Evolutionary conservation across 164 flowering plant species (phyloP).

Genomic region (Aristolochia contorta): DNA sequence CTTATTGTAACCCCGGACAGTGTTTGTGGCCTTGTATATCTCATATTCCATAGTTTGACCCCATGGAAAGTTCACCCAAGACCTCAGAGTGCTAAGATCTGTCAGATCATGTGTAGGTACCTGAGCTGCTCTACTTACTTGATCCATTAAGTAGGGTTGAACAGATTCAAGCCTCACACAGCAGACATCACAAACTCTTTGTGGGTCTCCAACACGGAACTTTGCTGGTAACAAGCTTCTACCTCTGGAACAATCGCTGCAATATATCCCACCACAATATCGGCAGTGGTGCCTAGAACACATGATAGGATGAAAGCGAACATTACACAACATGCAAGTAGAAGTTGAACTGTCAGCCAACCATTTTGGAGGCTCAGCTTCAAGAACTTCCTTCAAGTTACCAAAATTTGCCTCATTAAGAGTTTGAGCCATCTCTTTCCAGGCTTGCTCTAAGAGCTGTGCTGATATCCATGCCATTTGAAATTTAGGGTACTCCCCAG

Average conservation of each 20-base stretch:
- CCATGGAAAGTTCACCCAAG: slow-evolving; percentile 97
- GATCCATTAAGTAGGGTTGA: slow-evolving; percentile 77
- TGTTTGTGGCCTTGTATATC: slow-evolving; percentile 91
- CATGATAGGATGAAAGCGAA: slow-evolving; percentile 89
- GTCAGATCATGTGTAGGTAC: slow-evolving; percentile 86
- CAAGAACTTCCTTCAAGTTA: slow-evolving; percentile 53
- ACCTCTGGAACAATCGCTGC: slow-evolving; percentile 75
- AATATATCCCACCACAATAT: slow-evolving; percentile 92
- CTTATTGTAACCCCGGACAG: slow-evolving; percentile 57
- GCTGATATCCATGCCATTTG: slow-evolving; percentile 46
- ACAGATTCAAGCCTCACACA: slow-evolving; percentile 82
- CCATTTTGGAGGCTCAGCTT: slow-evolving; percentile 90
- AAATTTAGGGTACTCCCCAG: slow-evolving; percentile 35
- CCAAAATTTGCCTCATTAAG: slow-evolving; percentile 66
- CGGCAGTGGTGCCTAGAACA: slow-evolving; percentile 92
- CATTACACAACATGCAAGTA: slow-evolving; percentile 84
- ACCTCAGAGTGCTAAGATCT: slow-evolving; percentile 91
- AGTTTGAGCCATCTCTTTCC: slow-evolving; percentile 94
- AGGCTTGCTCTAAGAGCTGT: slow-evolving; percentile 77
- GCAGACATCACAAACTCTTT: slow-evolving; percentile 88
- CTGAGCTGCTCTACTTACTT: slow-evolving; percentile 90
- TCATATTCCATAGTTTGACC: slow-evolving; percentile 95
- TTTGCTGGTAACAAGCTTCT: slow-evolving; percentile 78
- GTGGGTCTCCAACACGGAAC: slow-evolving; percentile 61
- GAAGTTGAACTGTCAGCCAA: slow-evolving; percentile 86